Percentiles rank a stretch among this genome's conserved stretches.
phyloP scores from a whole-genome alignment of 495 filamentous ascomycete genomes.

The Lasiosphaeriaceae sp. region DNA sequence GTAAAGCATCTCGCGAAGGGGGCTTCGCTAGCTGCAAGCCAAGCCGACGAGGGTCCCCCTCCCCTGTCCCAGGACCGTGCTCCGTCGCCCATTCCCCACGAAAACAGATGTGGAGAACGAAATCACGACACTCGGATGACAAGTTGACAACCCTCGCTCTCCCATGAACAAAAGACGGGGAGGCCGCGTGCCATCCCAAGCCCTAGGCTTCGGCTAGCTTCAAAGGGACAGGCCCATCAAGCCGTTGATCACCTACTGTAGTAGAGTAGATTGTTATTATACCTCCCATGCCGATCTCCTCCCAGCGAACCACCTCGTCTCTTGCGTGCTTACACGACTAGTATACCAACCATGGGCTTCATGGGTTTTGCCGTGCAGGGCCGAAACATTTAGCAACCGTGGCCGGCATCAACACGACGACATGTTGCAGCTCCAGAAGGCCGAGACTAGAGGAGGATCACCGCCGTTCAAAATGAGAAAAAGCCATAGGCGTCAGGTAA shows the following conservation, averaged over 20 bases:
- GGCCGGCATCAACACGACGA: not conserved
- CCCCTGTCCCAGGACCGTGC: constrained; percentile 2
- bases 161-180: no score
- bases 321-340: no score
- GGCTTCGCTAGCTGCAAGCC: constrained; percentile 6
- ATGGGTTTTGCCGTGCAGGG: not conserved
- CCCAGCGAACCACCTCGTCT: not conserved
- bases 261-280: not conserved
- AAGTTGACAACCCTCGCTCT: not conserved
- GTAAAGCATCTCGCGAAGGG: not conserved
- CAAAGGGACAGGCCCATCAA: not conserved
- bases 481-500: not conserved
- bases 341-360: not conserved
- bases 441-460: not conserved
- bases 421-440: not conserved
- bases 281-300: not conserved
- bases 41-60: constrained; percentile 1
- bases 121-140: not conserved
- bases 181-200: not conserved
- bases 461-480: not conserved
- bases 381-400: not conserved
- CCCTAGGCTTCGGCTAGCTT: not conserved
- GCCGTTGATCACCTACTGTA: no score
- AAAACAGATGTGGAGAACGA: not conserved
- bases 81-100: constrained; percentile 3